A percentile compares a stretch with the other conserved stretches of the same genome.
These are phyloP conservation scores for Blastomyces silverae DNA, from an alignment of 2,329 filamentous ascomycete genomes.

Conservation along the genomic window DNA sequence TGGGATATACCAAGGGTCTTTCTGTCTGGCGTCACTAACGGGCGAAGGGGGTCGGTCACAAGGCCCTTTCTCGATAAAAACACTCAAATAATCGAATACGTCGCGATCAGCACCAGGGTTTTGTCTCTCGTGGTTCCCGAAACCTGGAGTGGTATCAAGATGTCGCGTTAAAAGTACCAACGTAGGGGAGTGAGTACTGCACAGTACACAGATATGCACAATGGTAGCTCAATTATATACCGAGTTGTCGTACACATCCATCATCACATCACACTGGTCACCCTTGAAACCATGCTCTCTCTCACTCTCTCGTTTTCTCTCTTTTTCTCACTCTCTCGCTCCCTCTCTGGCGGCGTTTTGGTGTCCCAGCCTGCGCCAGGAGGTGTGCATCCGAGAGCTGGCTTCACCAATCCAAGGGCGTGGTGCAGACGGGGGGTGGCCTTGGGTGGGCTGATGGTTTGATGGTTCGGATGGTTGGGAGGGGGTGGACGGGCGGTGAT, in stretches of 20 bases:
- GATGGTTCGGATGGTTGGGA: background rate
- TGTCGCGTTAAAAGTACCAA: background rate
- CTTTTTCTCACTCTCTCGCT: too few species aligned
- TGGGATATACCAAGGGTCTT: too few species aligned
- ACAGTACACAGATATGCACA: too few species aligned
- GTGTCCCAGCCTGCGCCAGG: background rate
- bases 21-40: too few species aligned
- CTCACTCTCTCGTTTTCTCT: too few species aligned
- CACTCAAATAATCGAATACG: background rate
- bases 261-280: background rate
- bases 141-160: background rate
- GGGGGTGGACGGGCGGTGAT: slow-evolving; percentile 8
- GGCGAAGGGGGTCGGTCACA: too few species aligned
- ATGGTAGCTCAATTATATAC: too few species aligned
- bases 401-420: slow-evolving; percentile 2
- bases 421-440: background rate
- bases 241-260: too few species aligned
- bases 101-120: background rate
- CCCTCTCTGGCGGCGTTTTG: background rate
- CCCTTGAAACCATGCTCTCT: slow-evolving; percentile 1
- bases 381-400: background rate
- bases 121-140: background rate
- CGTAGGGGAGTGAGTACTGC: too few species aligned
- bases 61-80: too few species aligned
- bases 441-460: background rate